These are phyloP conservation scores for Theileria equi DNA, from an alignment of 169 alveolate species.

Conservation along the genomic window DNA sequence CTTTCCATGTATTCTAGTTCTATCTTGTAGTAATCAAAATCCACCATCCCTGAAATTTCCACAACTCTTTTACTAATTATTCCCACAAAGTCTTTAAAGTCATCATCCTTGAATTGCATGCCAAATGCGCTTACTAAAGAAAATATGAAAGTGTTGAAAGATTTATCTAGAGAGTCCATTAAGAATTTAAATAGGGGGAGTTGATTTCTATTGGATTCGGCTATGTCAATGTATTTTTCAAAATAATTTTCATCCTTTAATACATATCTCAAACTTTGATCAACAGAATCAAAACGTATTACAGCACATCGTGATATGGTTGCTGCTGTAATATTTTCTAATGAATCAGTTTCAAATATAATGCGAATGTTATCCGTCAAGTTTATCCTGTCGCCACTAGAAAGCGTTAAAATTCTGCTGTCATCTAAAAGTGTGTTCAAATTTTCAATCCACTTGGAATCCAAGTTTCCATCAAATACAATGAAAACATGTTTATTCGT, in stretches of 20 bases:
- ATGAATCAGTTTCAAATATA: constrained; percentile 90
- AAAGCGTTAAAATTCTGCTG: constrained; percentile 94
- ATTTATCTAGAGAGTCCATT: neutral
- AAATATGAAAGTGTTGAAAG: neutral
- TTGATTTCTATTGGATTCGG: no score
- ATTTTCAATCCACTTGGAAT: constrained; percentile 99
- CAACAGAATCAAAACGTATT: constrained; percentile 95
- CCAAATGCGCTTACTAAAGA: constrained; percentile 14
- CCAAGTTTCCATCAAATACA: constrained; percentile 99
- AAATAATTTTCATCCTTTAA: neutral
- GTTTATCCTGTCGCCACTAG: constrained; percentile 95
- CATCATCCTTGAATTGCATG: neutral
- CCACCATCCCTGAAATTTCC: neutral
- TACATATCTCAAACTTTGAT: constrained; percentile 69
- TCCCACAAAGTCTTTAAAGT: neutral
- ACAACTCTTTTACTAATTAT: neutral
- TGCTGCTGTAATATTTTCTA: constrained; percentile 96
- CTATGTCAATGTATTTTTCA: no score
- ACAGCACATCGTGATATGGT: constrained; percentile 98
- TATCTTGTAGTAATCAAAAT: neutral
- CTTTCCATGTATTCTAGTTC: neutral
- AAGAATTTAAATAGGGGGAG: neutral
- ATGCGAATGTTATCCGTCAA: constrained; percentile 84
- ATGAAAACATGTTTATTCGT: constrained; percentile 91
- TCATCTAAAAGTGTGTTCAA: constrained; percentile 98